Percentiles rank a stretch among this genome's conserved stretches.
Evolutionary conservation across 306 rosid species (phyloP).

Genomic region (Inga leiocalycina): DNA sequence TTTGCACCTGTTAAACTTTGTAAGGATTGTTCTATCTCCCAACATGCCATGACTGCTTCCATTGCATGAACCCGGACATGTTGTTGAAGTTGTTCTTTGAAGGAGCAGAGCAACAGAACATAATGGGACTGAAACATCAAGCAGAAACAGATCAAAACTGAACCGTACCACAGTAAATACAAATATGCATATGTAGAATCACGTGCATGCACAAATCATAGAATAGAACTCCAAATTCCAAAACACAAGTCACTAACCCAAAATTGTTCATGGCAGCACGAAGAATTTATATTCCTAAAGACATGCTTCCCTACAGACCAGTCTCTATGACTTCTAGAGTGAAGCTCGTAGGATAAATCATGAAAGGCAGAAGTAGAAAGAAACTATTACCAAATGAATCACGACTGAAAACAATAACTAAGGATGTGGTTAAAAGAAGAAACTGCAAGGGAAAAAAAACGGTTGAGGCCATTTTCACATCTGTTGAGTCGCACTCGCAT

Average conservation of each 20-base stretch:
- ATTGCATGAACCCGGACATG: constrained; percentile 94
- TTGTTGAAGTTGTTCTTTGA: constrained; percentile 92
- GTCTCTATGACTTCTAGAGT: not conserved
- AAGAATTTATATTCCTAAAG: not conserved
- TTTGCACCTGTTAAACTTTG: constrained; percentile 86
- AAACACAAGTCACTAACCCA: not conserved
- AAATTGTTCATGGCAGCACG: not conserved
- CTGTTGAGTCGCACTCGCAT: not conserved
- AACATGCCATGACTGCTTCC: constrained; percentile 99
- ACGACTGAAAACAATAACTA: not conserved
- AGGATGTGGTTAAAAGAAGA: not conserved
- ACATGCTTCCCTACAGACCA: not conserved
- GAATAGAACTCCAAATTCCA: not conserved
- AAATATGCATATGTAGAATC: not conserved
- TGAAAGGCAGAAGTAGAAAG: not conserved
- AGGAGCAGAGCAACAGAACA: constrained; percentile 87
- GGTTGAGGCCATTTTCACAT: not conserved
- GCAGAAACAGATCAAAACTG: constrained; percentile 25
- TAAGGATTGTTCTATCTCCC: constrained; percentile 94
- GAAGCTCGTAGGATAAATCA: not conserved
- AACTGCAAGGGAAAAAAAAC: not conserved
- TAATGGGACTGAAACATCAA: constrained; percentile 72
- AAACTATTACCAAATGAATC: not conserved
- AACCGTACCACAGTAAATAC: not conserved
- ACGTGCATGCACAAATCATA: not conserved